A percentile compares a stretch with the other conserved stretches of the same genome.
These are phyloP conservation scores for Kalmusia sp. DNA, from an alignment of 2,329 filamentous ascomycete genomes.

Conservation along the genomic window DNA sequence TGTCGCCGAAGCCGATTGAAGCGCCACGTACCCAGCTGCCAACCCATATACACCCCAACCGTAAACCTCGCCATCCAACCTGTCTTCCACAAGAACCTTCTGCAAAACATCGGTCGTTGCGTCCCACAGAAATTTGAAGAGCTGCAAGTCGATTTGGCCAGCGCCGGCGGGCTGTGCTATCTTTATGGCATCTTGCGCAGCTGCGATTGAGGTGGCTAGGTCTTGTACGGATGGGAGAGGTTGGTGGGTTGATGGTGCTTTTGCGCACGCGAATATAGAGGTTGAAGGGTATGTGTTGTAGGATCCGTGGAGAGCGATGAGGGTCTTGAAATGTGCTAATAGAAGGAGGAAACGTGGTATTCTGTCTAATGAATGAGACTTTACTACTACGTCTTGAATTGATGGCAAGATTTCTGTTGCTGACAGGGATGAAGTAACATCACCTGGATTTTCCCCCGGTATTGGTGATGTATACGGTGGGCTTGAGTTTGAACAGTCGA, in stretches of 20 bases:
- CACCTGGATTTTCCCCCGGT: neutral
- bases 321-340: conserved; percentile 11
- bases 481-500: neutral
- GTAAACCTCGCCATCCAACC: conserved; percentile 22
- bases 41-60: conserved; percentile 28
- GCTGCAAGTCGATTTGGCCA: conserved; percentile 18
- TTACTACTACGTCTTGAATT: neutral
- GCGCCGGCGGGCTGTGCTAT: conserved; percentile 17
- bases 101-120: conserved; percentile 19
- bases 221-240: conserved; percentile 3
- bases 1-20: neutral
- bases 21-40: conserved; percentile 21
- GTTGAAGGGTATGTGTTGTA: conserved; percentile 16
- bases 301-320: conserved; percentile 15
- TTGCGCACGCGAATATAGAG: conserved; percentile 16
- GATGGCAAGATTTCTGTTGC: neutral
- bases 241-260: neutral
- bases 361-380: neutral
- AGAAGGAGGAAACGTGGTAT: conserved; percentile 20
- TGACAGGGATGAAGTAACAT: neutral
- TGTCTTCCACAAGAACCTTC: conserved; percentile 12
- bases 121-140: conserved; percentile 23
- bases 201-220: conserved; percentile 22
- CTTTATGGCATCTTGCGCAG: conserved; percentile 25
- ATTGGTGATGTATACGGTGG: neutral